A percentile compares a stretch with the other conserved stretches of the same genome.
Conservation (phyloP, 768 basidiomycete genomes). For the Pleurotus citrinopileatus region DNA sequence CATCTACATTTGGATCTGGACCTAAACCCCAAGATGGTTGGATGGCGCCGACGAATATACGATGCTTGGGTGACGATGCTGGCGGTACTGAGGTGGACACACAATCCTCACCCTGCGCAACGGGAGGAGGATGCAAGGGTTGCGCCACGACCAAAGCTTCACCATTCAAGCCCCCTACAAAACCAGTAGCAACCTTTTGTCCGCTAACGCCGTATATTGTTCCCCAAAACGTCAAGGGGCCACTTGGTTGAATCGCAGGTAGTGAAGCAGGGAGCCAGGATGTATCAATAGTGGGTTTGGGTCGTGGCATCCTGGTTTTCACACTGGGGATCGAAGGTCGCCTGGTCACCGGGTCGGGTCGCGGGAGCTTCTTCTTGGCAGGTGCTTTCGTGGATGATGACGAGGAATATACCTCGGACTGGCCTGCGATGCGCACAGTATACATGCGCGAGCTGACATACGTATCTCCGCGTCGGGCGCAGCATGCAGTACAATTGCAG, state of each 20-base stretch:
- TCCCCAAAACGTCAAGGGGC: conserved; percentile 26
- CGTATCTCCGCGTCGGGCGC: background rate
- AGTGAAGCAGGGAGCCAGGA: conserved; percentile 14
- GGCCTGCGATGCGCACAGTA: background rate
- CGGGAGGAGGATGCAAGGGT: background rate
- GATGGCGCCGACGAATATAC: conserved; percentile 27
- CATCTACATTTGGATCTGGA: background rate
- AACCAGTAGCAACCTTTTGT: conserved; percentile 24
- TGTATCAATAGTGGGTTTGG: conserved; percentile 11
- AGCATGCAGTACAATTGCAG: conserved; percentile 49
- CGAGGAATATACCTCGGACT: background rate
- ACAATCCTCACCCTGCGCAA: background rate
- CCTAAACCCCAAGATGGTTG: conserved; percentile 29
- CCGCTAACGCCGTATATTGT: conserved; percentile 27
- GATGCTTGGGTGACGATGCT: conserved; percentile 10
- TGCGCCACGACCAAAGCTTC: conserved; percentile 17
- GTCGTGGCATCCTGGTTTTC: conserved; percentile 11
- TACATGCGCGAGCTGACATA: background rate
- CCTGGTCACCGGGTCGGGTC: conserved; percentile 34
- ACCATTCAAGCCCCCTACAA: conserved; percentile 18
- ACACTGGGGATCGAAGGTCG: conserved; percentile 38
- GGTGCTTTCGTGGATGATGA: background rate
- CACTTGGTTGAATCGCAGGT: conserved; percentile 3
- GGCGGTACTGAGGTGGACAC: background rate
- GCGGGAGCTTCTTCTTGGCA: background rate